A percentile compares a stretch with the other conserved stretches of the same genome.
Evolutionary conservation across 1,284 basidiomycete species (phyloP).

Genomic region (Ganoderma sinense): DNA sequence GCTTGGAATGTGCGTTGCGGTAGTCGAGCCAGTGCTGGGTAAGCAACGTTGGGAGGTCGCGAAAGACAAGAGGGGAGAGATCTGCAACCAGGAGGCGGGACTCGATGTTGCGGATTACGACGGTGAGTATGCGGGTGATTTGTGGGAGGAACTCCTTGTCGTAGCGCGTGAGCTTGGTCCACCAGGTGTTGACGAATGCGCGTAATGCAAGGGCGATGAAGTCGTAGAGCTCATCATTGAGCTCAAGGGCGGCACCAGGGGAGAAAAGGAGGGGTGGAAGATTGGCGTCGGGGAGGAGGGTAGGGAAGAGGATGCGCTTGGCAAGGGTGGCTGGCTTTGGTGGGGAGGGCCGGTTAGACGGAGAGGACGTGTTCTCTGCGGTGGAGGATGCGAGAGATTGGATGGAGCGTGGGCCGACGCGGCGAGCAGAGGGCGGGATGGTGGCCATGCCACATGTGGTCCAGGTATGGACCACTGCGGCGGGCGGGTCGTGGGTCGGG

Average conservation of each 20-base stretch:
- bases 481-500: constrained; percentile 4
- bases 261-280: constrained; percentile 63
- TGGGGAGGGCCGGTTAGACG: constrained; percentile 27
- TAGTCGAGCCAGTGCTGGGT: constrained; percentile 80
- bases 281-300: constrained; percentile 51
- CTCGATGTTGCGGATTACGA: constrained; percentile 68
- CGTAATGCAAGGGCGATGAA: constrained; percentile 79
- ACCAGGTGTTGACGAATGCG: constrained; percentile 83
- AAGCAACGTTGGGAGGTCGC: constrained; percentile 67
- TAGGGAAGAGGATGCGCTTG: constrained; percentile 75
- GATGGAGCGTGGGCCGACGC: constrained; percentile 39
- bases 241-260: constrained; percentile 53
- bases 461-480: constrained; percentile 16
- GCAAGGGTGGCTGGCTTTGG: constrained; percentile 53
- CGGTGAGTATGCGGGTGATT: constrained; percentile 64
- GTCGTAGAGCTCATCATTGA: constrained; percentile 77
- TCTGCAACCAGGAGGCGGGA: constrained; percentile 62
- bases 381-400: constrained; percentile 40
- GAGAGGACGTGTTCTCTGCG: constrained; percentile 33
- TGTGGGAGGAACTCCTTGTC: constrained; percentile 84
- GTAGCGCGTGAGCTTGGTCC: constrained; percentile 80
- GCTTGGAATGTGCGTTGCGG: constrained; percentile 67
- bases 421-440: constrained; percentile 31
- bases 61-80: constrained; percentile 63
- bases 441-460: constrained; percentile 33